Conservation (phyloP, 2,329 filamentous ascomycete species). For the Aspergillus hortae region DNA sequence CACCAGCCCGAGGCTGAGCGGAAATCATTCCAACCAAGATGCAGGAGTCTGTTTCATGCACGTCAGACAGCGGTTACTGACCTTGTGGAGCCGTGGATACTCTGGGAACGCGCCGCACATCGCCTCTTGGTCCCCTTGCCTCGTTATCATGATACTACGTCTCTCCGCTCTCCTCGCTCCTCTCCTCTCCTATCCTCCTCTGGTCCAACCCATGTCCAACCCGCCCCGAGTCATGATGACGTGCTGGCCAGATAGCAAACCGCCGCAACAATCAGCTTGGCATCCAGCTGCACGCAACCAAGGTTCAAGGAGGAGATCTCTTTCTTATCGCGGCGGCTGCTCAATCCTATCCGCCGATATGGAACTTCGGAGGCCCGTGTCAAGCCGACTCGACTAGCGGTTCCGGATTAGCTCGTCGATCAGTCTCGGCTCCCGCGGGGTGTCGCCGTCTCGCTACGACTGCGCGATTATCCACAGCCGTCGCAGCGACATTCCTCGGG, state of each 20-base stretch:
- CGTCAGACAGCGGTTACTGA: constrained; percentile 5
- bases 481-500: background rate
- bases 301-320: too few relatives aligned
- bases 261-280: too few relatives aligned
- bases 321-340: too few relatives aligned
- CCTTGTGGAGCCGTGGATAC: background rate
- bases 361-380: background rate
- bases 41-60: constrained; percentile 6
- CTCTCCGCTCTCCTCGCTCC: too few relatives aligned
- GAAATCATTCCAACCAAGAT: background rate
- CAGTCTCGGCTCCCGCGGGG: background rate
- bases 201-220: too few relatives aligned
- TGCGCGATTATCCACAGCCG: background rate
- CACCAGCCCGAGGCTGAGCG: background rate
- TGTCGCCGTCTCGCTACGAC: background rate
- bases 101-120: background rate
- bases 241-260: background rate
- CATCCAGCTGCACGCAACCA: too few relatives aligned
- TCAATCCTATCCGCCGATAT: background rate
- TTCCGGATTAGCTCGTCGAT: background rate
- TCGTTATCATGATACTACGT: too few relatives aligned
- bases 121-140: too few relatives aligned
- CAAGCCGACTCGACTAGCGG: background rate
- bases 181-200: background rate
- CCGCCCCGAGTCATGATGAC: background rate